phyloP scores from a whole-genome alignment of 257 asterid species.

The Plantago elongata region DNA sequence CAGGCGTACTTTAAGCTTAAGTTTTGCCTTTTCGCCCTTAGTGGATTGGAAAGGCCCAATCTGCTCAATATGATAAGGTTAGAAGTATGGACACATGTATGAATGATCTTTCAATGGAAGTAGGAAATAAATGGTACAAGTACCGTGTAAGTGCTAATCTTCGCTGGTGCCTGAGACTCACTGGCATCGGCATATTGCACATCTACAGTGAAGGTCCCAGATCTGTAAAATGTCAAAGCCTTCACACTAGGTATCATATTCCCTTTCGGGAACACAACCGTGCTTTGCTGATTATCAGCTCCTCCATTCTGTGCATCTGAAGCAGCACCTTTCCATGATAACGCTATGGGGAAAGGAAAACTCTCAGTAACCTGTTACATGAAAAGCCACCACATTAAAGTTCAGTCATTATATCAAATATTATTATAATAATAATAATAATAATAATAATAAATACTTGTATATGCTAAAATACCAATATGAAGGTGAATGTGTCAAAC shows the following conservation, averaged over 20 bases:
- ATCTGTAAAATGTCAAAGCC: slow-evolving; percentile 76
- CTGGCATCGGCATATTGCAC: slow-evolving; percentile 66
- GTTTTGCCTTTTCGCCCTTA: slow-evolving; percentile 57
- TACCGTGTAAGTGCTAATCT: slow-evolving; percentile 90
- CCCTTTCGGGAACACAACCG: slow-evolving; percentile 80
- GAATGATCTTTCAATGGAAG: neutral
- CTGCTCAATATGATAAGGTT: slow-evolving; percentile 29
- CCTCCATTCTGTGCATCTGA: slow-evolving; percentile 61
- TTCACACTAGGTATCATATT: slow-evolving; percentile 81
- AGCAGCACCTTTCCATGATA: slow-evolving; percentile 71
- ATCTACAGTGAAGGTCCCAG: slow-evolving; percentile 65
- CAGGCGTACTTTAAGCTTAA: slow-evolving; percentile 78
- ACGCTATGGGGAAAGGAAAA: slow-evolving; percentile 70
- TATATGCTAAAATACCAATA: too few species aligned
- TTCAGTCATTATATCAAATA: neutral
- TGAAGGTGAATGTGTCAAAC: neutral
- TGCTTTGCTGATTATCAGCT: slow-evolving; percentile 60
- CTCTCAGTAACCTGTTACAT: slow-evolving; percentile 59
- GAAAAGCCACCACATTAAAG: neutral
- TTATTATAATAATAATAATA: neutral
- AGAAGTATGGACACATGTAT: neutral
- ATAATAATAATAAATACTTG: too few species aligned
- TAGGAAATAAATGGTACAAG: neutral
- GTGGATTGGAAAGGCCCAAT: slow-evolving; percentile 77
- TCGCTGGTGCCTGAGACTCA: slow-evolving; percentile 67